A percentile compares a stretch with the other conserved stretches of the same genome.
Conservation (phyloP, 129 eudicot species). For the Chrysanthemum seticuspe region DNA sequence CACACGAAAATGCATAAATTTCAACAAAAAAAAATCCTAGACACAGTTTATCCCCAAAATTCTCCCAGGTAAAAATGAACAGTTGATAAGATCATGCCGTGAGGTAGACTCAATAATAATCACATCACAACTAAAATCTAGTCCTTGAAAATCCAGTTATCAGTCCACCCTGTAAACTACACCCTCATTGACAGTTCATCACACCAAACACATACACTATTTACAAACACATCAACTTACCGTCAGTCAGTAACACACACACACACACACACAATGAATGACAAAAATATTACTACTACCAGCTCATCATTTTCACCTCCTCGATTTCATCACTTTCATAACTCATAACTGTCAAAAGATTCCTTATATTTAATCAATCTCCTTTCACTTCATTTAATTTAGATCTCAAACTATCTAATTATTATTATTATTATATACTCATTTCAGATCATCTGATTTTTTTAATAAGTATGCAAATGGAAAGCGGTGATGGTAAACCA, state of each 20-base stretch:
- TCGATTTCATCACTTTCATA: slow-evolving; percentile 33
- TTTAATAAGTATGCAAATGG: slow-evolving; percentile 36
- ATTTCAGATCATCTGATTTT: neutral
- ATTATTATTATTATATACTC: neutral
- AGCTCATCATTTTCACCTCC: slow-evolving; percentile 16
- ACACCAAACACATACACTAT: neutral
- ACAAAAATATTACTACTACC: neutral
- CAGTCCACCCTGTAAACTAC: no score
- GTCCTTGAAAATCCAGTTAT: no score
- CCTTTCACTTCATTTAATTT: neutral
- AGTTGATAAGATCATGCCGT: no score
- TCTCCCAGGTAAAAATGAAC: no score
- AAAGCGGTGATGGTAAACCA: slow-evolving; percentile 49
- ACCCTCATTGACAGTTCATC: no score
- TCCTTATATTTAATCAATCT: slow-evolving; percentile 15
- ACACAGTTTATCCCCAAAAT: no score
- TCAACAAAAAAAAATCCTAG: no score
- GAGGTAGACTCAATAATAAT: no score
- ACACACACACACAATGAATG: neutral
- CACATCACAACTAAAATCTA: no score
- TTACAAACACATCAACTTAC: neutral
- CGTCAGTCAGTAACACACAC: slow-evolving; percentile 8
- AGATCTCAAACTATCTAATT: slow-evolving; percentile 12
- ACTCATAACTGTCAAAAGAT: slow-evolving; percentile 38
- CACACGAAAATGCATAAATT: no score